These are phyloP conservation scores for Candida sanyiensis DNA, from an alignment of 805 yeast species.

Conservation along the genomic window DNA sequence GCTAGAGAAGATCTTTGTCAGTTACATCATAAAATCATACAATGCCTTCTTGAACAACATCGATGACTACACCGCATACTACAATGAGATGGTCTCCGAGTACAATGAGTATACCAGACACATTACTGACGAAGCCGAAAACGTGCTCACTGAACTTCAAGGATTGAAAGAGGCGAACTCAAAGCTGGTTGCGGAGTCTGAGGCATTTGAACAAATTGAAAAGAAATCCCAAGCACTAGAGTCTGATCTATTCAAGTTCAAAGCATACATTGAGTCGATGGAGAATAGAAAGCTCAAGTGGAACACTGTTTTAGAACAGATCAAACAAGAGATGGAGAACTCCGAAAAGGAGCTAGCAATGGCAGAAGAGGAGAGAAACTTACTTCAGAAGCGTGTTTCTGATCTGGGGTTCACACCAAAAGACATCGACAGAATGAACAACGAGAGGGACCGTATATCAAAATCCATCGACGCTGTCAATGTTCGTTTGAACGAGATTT, in stretches of 20 bases:
- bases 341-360: constrained; percentile 38
- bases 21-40: constrained; percentile 63
- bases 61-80: constrained; percentile 54
- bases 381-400: constrained; percentile 39
- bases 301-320: constrained; percentile 51
- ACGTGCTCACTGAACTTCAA: constrained; percentile 36
- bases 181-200: constrained; percentile 38
- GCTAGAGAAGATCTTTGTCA: constrained; percentile 43
- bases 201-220: constrained; percentile 44
- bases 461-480: constrained; percentile 44
- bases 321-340: constrained; percentile 46
- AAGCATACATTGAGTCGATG: constrained; percentile 65
- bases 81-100: constrained; percentile 49
- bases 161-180: constrained; percentile 35
- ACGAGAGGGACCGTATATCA: constrained; percentile 54
- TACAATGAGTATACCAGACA: constrained; percentile 47
- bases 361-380: constrained; percentile 37
- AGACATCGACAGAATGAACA: constrained; percentile 57
- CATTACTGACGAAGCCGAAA: constrained; percentile 41
- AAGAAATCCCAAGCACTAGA: constrained; percentile 59
- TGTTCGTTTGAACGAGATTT: constrained; percentile 40
- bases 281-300: constrained; percentile 60
- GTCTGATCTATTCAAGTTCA: constrained; percentile 63
- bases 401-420: constrained; percentile 54
- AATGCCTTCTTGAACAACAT: constrained; percentile 57